Conservation (phyloP, 257 asterid species). For the Solanum neorickii region DNA sequence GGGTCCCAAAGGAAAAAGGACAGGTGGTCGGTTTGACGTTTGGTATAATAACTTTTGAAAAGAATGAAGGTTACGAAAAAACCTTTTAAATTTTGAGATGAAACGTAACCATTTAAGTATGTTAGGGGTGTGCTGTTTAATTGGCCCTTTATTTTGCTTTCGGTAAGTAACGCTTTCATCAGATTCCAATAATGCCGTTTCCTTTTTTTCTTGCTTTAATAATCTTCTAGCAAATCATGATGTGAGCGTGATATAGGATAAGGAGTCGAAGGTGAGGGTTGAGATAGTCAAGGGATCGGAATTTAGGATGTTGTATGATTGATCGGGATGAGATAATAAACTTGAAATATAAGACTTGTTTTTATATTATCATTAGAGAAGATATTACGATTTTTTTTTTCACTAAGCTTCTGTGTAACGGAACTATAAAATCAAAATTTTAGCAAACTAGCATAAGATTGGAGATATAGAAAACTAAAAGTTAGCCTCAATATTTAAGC, state of each 20-base stretch:
- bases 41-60: background rate
- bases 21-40: conserved; percentile 36
- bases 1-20: conserved; percentile 13
- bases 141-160: background rate
- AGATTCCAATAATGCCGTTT: background rate
- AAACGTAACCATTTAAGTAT: background rate
- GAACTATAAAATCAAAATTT: no score
- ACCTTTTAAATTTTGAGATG: background rate
- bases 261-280: background rate
- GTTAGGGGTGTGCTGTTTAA: background rate
- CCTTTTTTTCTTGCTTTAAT: background rate
- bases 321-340: no score
- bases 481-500: background rate
- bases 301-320: no score
- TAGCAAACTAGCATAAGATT: no score
- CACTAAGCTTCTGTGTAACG: no score
- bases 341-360: no score
- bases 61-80: background rate
- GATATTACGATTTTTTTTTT: no score
- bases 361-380: no score
- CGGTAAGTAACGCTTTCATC: background rate
- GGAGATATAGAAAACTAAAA: background rate
- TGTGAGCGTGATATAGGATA: background rate
- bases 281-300: background rate
- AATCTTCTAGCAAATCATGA: background rate